Conservation (phyloP, 2,329 filamentous ascomycete genomes). For the Aspergillus pseudotamarii region DNA sequence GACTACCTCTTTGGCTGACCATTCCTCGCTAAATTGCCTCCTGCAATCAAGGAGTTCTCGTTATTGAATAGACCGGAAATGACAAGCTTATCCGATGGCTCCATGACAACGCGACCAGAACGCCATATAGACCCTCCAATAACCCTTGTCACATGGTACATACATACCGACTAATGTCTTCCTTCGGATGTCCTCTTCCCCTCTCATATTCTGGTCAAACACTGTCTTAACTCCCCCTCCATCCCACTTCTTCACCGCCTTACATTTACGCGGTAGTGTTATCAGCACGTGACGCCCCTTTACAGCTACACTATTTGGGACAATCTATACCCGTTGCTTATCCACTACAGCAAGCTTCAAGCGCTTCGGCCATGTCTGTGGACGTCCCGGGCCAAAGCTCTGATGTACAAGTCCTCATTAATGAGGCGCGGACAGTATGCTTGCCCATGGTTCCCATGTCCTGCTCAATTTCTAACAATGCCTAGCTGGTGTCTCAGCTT, state of each 20-base stretch:
- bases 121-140: background rate
- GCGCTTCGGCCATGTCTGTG: slow-evolving; percentile 31
- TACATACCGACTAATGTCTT: background rate
- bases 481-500: slow-evolving; percentile 44
- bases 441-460: background rate
- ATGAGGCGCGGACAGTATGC: slow-evolving; percentile 32
- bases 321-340: slow-evolving; percentile 21
- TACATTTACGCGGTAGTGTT: slow-evolving; percentile 21
- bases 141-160: background rate
- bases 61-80: background rate
- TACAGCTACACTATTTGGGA: background rate
- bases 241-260: slow-evolving; percentile 23
- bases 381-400: slow-evolving; percentile 24
- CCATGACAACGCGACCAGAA: background rate
- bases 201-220: slow-evolving; percentile 2
- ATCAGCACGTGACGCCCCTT: slow-evolving; percentile 29
- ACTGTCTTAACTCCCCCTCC: slow-evolving; percentile 10
- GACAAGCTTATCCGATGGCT: background rate
- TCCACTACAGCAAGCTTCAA: slow-evolving; percentile 13
- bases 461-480: background rate
- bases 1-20: background rate
- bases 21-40: background rate
- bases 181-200: background rate
- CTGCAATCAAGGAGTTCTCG: background rate
- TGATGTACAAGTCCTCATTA: slow-evolving; percentile 30